A percentile compares a stretch with the other conserved stretches of the same genome.
These are phyloP conservation scores for Tetradesmus lagerheimii DNA, from an alignment of 139 green algal genomes.

Conservation along the genomic window DNA sequence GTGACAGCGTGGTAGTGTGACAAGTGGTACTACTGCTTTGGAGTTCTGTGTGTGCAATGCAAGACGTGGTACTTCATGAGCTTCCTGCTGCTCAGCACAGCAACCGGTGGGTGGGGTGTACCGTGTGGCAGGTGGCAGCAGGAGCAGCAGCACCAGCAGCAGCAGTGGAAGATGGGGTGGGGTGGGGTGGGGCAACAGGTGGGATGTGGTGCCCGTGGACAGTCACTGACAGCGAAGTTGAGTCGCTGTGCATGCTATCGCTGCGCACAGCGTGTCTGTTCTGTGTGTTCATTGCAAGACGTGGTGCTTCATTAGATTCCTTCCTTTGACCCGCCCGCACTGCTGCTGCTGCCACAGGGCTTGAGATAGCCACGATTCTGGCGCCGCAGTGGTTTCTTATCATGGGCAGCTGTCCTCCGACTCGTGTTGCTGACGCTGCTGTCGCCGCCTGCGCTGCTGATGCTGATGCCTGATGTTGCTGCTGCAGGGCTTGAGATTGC, in stretches of 20 bases:
- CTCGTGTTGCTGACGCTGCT: constrained; percentile 19
- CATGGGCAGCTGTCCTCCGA: constrained; percentile 33
- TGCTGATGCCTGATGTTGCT: constrained; percentile 32
- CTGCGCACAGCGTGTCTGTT: too few species aligned
- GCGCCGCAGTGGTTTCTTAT: constrained; percentile 61
- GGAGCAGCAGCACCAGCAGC: too few species aligned
- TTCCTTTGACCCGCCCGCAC: too few species aligned
- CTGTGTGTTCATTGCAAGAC: too few species aligned
- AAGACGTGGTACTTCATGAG: constrained; percentile 77
- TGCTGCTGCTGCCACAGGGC: background rate
- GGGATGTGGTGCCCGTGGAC: too few species aligned
- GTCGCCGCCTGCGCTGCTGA: constrained; percentile 19
- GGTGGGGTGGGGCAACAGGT: too few species aligned
- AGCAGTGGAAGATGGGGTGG: too few species aligned
- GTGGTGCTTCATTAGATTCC: too few species aligned
- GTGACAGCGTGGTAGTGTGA: background rate
- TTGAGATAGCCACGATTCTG: constrained; percentile 57
- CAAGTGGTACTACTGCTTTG: too few species aligned
- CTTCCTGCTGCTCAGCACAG: constrained; percentile 55
- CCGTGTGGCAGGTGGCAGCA: too few species aligned
- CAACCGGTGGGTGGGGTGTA: background rate
- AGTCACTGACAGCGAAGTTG: too few species aligned
- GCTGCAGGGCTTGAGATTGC: constrained; percentile 69
- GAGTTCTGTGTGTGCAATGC: constrained; percentile 55
- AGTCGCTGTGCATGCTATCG: too few species aligned